Base-by-base conservation (phyloP, 768 basidiomycete species). In the Sporobolomyces phaffii region DNA sequence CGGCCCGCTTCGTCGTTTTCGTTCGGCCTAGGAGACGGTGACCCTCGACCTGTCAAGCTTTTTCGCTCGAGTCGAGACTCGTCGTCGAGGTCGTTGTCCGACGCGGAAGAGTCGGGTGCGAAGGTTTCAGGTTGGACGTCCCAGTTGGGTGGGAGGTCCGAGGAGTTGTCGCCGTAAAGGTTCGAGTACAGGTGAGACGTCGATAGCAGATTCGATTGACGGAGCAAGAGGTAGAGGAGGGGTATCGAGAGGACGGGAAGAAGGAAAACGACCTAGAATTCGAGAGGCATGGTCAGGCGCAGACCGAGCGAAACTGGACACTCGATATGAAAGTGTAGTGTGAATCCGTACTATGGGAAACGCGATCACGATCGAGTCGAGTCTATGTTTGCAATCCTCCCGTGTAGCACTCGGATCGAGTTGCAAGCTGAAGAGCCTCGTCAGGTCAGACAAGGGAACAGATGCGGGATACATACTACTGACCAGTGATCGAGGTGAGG, bases 51-150 rank as follows among this genome's bases (percentile, higher is more conserved):
- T n/a, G n/a, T n/a, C n/a, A n/a, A n/a, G n/a, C n/a, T n/a, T n/a
- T n/a, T n/a, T n/a, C n/a, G n/a, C n/a, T n/a, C n/a, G n/a, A n/a
- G n/a, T n/a, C 5, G 11, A 17, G 28, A 14, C 9, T 13, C 38
- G 10, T 2, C 34, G 15, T 58, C 52, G 28, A 56, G 38, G 3
- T 66, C 65, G n/a, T 52, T 34, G 10, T 68, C 66, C 15, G 66
- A 68, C 14, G 65, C 65, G 29, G 36, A 41, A 10, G 66, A 68
- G 38, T 68, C 56, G 17, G 61, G 61, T n/a, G 66, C 66, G 36
- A 59, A 29, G 2, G 51, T 10, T 1, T 34, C 43, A 1, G 66
- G 61, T 3, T 38, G 61, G 6, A 43, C 33, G 29, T 68, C 24
- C 66, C 66, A 68, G 24, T 58, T 58, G 0, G 56, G 61, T 22